Evolutionary conservation across 257 asterid genomes (phyloP).

Genomic region (Jaltomata sinuosa): DNA sequence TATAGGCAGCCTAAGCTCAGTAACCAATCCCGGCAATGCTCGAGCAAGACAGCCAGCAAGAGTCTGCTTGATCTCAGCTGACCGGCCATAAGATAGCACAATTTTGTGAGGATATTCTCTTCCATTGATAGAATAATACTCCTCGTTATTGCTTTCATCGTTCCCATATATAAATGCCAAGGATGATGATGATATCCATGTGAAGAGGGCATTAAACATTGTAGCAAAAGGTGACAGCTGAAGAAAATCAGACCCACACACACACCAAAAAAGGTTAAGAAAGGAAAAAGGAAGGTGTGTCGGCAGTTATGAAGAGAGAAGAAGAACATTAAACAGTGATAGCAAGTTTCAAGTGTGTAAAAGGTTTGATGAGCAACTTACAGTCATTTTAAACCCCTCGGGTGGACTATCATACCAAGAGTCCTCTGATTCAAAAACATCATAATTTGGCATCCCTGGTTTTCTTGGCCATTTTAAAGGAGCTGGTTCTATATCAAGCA

Average conservation of each 20-base stretch:
- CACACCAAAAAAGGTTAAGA: not conserved
- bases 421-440: constrained; percentile 59
- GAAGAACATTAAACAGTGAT: not conserved
- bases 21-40: constrained; percentile 72
- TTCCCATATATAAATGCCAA: constrained; percentile 84
- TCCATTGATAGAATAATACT: constrained; percentile 61
- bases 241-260: constrained; percentile 8
- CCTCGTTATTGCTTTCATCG: constrained; percentile 61
- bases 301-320: not conserved
- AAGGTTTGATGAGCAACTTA: constrained; percentile 28
- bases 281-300: not conserved
- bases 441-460: constrained; percentile 42
- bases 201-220: constrained; percentile 71
- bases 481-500: constrained; percentile 31
- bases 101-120: constrained; percentile 69
- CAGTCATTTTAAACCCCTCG: constrained; percentile 55
- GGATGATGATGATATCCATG: constrained; percentile 86
- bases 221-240: constrained; percentile 89
- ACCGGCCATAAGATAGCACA: constrained; percentile 56
- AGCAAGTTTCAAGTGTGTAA: not conserved
- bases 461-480: constrained; percentile 68
- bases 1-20: constrained; percentile 69
- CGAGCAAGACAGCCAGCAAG: constrained; percentile 80
- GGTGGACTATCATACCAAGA: constrained; percentile 85
- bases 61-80: constrained; percentile 74